Evolutionary conservation across 768 basidiomycete species (phyloP).

Genomic region (Cystofilobasidium capitatum): DNA sequence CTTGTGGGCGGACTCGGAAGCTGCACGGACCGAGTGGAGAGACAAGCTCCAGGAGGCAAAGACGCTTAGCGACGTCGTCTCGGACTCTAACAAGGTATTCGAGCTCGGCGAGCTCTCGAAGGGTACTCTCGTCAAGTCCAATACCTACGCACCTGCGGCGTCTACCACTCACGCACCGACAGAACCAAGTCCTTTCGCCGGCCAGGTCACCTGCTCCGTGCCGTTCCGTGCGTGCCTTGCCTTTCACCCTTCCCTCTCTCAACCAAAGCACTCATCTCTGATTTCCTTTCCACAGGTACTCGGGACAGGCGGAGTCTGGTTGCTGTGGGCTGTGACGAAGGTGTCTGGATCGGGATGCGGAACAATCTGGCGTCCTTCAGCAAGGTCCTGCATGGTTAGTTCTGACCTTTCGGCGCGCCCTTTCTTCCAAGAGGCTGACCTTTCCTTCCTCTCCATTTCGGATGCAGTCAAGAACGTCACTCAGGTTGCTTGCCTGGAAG

Average conservation of each 20-base stretch:
- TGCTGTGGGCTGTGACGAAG: conserved; percentile 88
- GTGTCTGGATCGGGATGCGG: conserved; percentile 88
- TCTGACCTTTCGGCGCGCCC: neutral
- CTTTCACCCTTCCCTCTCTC: too few relatives aligned
- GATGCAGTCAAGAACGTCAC: conserved; percentile 68
- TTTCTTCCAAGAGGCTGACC: neutral
- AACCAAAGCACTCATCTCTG: too few relatives aligned
- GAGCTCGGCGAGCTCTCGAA: conserved; percentile 51
- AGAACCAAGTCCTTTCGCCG: conserved; percentile 37
- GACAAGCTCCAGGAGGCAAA: conserved; percentile 80
- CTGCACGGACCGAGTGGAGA: conserved; percentile 76
- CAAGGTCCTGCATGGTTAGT: conserved; percentile 66
- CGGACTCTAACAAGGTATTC: conserved; percentile 82
- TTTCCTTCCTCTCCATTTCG: neutral
- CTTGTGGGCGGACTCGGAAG: conserved; percentile 71
- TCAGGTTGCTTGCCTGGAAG: conserved; percentile 89
- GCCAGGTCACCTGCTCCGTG: conserved; percentile 77
- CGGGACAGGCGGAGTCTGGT: conserved; percentile 75
- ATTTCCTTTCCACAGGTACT: conserved; percentile 48
- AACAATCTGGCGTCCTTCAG: conserved; percentile 53
- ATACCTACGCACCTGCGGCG: conserved; percentile 5
- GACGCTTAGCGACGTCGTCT: conserved; percentile 69
- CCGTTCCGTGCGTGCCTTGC: conserved; percentile 67
- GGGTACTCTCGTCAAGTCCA: conserved; percentile 16
- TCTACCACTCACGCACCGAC: neutral